Evolutionary conservation across 257 asterid species (phyloP), one percentile per base, ranked within the genome.

Genomic region (Nicotiana obtusifolia): DNA sequence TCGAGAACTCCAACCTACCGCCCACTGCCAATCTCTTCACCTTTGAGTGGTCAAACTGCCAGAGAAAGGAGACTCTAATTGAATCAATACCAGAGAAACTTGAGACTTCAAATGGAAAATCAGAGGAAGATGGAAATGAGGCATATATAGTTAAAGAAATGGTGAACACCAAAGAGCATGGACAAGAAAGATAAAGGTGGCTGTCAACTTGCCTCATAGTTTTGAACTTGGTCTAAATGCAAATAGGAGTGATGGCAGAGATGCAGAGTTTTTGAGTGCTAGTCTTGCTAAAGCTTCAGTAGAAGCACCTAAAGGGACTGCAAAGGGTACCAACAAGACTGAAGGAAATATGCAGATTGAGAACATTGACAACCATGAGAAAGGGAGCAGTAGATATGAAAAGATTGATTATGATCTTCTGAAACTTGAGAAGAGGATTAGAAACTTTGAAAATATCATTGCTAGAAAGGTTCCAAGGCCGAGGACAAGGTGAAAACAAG

Each of bases 361-460:
- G 49, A 61, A 37, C 16, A 47, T 5, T 35, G 8, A 56, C 44
- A 76, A 28, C 37, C n/a, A 28, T 78, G 81, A 59, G 24, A 11
- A 78, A 78, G 64, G 5, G 8, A 24, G 33, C 33, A 52, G 24
- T 31, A 49, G 19, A 44, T 47, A 8, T 37, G 49, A 7, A 1
- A 7, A 53, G 11, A 6, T 16, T 57, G 14, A 56, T 9, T 2
- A 6, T 37, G 7, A 60, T 77, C 26, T 47, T 52, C 22, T 17
- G 5, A 62, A 28, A 81, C 83, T 81, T 52, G 83, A 81, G 47
- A 49, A 9, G 22, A 67, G 78, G 53, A n/a, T 81, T 67, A 53
- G 14, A n/a, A 66, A 47, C 26, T 26, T 81, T 19, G 78, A 81
- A 62, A 81, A 22, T 3, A 54, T 75, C n/a, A 22, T 15, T 17